Conservation (phyloP, 371 early-diverging fungal species). For the Mucor circinelloides region DNA sequence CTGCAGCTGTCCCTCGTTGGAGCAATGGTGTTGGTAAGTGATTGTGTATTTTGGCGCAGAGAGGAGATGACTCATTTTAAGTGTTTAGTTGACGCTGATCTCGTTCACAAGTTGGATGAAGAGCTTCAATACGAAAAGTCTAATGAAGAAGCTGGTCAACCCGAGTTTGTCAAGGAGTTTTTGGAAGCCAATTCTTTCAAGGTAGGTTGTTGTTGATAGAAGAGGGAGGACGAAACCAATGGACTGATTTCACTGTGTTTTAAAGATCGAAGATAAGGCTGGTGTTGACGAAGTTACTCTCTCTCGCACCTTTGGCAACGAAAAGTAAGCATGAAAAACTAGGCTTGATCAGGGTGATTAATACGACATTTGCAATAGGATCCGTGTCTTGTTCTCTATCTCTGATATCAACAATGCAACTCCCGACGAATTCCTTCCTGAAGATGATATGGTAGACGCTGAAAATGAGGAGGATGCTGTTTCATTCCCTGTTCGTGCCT, state of each 20-base stretch:
- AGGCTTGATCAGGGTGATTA: not conserved
- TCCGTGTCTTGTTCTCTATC: slow-evolving; percentile 84
- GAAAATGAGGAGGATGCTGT: slow-evolving; percentile 58
- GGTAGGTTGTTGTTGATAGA: slow-evolving; percentile 35
- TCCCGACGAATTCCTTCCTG: slow-evolving; percentile 56
- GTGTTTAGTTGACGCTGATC: slow-evolving; percentile 63
- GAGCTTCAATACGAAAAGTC: slow-evolving; percentile 87
- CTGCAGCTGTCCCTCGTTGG: slow-evolving; percentile 32
- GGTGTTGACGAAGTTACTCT: slow-evolving; percentile 84
- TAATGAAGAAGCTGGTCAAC: slow-evolving; percentile 58
- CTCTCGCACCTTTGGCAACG: slow-evolving; percentile 86
- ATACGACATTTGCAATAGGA: slow-evolving; percentile 42
- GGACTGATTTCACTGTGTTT: not conserved
- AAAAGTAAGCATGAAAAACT: slow-evolving; percentile 67
- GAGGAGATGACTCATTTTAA: not conserved
- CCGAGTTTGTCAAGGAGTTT: slow-evolving; percentile 81
- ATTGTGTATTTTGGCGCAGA: not conserved
- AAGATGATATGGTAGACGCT: slow-evolving; percentile 49
- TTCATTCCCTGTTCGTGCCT: slow-evolving; percentile 78
- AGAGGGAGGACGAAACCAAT: not conserved
- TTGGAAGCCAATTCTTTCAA: slow-evolving; percentile 75
- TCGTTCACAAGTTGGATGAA: slow-evolving; percentile 69
- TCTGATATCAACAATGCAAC: slow-evolving; percentile 79
- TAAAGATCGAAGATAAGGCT: slow-evolving; percentile 75
- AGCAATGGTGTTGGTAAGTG: slow-evolving; percentile 40